Evolutionary conservation across 495 filamentous ascomycete genomes (phyloP).

Genomic region (Tuber indicum): DNA sequence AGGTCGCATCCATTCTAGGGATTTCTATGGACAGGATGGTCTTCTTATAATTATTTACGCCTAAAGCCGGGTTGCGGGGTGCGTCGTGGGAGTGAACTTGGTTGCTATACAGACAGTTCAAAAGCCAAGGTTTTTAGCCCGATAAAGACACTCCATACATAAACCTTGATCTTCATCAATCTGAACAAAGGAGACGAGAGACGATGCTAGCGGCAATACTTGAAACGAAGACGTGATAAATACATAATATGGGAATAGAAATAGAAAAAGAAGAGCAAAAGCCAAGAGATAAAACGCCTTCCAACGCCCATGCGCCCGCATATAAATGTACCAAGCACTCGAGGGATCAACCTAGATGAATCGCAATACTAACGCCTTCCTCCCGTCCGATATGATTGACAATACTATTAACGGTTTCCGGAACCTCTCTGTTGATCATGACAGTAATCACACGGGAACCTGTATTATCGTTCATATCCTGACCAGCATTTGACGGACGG

Average conservation of each 20-base stretch:
- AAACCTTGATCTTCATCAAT: neutral
- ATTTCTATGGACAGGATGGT: neutral
- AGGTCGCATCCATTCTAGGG: neutral
- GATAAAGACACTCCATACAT: neutral
- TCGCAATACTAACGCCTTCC: conserved; percentile 32
- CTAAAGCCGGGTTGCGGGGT: neutral
- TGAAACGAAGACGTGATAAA: neutral
- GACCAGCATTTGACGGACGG: conserved; percentile 1
- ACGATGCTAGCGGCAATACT: neutral
- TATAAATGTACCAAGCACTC: neutral
- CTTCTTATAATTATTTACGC: neutral
- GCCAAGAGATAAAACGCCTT: conserved; percentile 10
- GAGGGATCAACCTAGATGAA: conserved; percentile 22
- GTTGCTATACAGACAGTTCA: neutral
- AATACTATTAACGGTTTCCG: conserved; percentile 34
- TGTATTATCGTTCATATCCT: conserved; percentile 9
- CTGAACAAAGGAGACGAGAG: neutral
- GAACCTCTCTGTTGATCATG: conserved; percentile 31
- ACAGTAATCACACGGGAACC: conserved; percentile 25
- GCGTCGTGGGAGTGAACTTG: neutral
- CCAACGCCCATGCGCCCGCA: conserved; percentile 2
- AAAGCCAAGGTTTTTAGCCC: neutral
- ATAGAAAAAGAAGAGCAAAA: neutral
- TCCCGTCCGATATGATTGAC: conserved; percentile 34
- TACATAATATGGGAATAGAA: neutral